Conservation (phyloP, 805 yeast species). For the Nakazawaea pomicola region DNA sequence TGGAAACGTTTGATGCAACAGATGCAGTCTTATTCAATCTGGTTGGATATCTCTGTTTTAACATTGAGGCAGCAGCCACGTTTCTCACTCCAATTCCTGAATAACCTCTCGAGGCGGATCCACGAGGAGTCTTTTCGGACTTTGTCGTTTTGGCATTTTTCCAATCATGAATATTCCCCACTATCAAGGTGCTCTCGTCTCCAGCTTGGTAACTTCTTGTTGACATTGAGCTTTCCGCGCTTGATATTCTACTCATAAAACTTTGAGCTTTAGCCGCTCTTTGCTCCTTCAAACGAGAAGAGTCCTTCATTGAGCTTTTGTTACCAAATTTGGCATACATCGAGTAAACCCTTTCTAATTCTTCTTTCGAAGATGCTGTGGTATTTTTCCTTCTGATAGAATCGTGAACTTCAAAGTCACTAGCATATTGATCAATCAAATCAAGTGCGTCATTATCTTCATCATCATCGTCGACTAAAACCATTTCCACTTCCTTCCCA, state of each 20-base stretch:
- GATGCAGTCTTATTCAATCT: background rate
- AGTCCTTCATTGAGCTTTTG: background rate
- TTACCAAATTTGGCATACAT: slow-evolving; percentile 6
- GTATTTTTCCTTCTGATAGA: slow-evolving; percentile 3
- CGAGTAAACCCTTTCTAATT: slow-evolving; percentile 10
- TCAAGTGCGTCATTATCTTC: background rate
- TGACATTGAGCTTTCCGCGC: slow-evolving; percentile 1
- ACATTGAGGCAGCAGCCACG: background rate
- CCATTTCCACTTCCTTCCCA: slow-evolving; percentile 5
- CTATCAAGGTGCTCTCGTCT: slow-evolving; percentile 5
- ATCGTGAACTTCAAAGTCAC: slow-evolving; percentile 9
- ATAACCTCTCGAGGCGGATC: too few species aligned
- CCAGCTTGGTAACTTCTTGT: slow-evolving; percentile 6
- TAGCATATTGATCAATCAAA: slow-evolving; percentile 2
- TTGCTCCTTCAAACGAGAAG: background rate
- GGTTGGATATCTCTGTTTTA: background rate
- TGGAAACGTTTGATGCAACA: background rate
- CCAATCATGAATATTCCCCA: slow-evolving; percentile 7
- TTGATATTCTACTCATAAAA: slow-evolving; percentile 4
- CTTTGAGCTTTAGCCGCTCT: background rate
- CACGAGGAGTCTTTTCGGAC: background rate
- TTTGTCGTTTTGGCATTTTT: background rate
- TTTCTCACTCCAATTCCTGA: background rate
- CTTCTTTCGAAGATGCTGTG: background rate
- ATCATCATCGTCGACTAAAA: slow-evolving; percentile 7